phyloP scores from a whole-genome alignment of 2,329 filamentous ascomycete species.

The Drechslerella stenobrocha region DNA sequence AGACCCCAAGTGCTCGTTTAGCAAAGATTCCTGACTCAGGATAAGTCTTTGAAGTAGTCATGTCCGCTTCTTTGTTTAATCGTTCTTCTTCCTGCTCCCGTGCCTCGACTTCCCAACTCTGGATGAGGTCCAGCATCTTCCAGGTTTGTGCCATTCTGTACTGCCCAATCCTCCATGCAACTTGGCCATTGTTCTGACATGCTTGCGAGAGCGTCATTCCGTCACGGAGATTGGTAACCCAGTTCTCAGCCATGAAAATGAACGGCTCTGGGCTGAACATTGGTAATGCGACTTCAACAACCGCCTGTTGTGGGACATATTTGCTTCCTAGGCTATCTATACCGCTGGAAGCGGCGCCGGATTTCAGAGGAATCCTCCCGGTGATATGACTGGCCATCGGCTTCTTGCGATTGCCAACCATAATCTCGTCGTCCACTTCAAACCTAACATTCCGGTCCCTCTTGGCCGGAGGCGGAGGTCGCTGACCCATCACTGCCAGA shows the following conservation, averaged over 20 bases:
- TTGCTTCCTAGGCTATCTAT: constrained; percentile 50
- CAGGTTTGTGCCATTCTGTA: constrained; percentile 51
- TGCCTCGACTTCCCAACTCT: constrained; percentile 49
- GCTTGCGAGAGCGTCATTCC: constrained; percentile 50
- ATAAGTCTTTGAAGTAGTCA: constrained; percentile 22
- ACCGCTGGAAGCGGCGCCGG: constrained; percentile 28
- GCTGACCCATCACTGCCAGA: constrained; percentile 49
- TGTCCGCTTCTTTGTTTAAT: constrained; percentile 32
- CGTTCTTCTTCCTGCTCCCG: constrained; percentile 35
- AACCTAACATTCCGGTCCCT: constrained; percentile 48
- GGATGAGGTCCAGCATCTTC: constrained; percentile 51
- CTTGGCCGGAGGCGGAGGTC: constrained; percentile 49
- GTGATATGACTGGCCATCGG: constrained; percentile 43
- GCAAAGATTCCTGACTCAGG: constrained; percentile 33
- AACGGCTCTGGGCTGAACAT: constrained; percentile 51
- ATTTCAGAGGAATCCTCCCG: constrained; percentile 42
- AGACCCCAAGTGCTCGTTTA: constrained; percentile 34
- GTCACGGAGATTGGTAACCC: constrained; percentile 48
- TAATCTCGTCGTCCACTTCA: constrained; percentile 51
- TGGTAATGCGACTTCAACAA: constrained; percentile 50
- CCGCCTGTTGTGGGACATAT: constrained; percentile 50
- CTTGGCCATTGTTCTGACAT: constrained; percentile 50
- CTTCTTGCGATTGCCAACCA: constrained; percentile 47
- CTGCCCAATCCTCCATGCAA: constrained; percentile 50
- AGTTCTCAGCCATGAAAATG: constrained; percentile 49